These are phyloP conservation scores for Phaeosphaeria sp. DNA, from an alignment of 2,329 filamentous ascomycete species.

Conservation along the genomic window DNA sequence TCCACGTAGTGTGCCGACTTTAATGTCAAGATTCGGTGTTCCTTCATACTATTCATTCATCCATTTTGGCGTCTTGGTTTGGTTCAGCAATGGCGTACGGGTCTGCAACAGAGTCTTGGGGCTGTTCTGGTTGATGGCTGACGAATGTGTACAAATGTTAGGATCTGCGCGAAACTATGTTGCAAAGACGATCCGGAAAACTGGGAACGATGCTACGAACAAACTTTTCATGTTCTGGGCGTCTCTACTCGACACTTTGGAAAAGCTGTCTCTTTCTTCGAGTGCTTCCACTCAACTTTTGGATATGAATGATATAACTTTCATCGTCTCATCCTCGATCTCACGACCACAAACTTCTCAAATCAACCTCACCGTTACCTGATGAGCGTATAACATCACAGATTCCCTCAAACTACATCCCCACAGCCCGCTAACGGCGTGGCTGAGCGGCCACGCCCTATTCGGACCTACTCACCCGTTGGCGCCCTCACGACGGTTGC, in stretches of 20 bases:
- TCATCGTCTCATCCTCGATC: neutral
- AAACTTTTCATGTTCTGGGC: neutral
- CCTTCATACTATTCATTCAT: neutral
- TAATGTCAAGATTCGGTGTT: neutral
- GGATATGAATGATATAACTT: neutral
- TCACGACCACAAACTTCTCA: neutral
- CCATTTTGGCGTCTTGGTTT: neutral
- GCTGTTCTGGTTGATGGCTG: neutral
- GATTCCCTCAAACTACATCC: neutral
- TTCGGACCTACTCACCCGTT: neutral
- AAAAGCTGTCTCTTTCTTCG: neutral
- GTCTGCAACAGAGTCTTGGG: neutral
- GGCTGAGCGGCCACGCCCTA: neutral
- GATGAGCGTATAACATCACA: neutral
- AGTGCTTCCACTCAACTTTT: neutral
- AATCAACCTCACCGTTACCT: neutral
- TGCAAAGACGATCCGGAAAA: neutral
- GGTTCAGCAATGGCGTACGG: neutral
- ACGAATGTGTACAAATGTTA: neutral
- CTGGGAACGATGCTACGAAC: neutral
- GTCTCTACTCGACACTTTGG: neutral
- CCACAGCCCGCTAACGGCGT: neutral
- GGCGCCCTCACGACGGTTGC: neutral
- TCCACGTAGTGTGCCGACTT: neutral
- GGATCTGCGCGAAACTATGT: neutral